Conservation (phyloP, 2,329 filamentous ascomycete species). For the Epichloe elymi region DNA sequence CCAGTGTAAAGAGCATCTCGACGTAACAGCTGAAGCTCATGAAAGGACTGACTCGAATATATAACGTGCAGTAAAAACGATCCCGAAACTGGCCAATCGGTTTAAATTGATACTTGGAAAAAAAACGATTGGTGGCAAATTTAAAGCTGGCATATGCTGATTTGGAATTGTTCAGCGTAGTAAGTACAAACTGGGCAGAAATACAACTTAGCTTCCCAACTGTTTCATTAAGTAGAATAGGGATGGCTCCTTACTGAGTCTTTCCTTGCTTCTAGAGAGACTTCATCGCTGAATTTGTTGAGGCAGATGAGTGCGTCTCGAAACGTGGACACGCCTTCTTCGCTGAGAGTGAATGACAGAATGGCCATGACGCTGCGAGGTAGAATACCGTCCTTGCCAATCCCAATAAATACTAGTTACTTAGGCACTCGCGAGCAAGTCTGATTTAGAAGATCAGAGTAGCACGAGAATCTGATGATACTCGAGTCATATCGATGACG, state of each 20-base stretch:
- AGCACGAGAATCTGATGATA: neutral
- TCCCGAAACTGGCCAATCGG: constrained; percentile 36
- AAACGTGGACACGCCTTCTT: constrained; percentile 56
- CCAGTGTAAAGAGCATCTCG: neutral
- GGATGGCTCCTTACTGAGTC: constrained; percentile 41
- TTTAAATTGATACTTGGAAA: constrained; percentile 57
- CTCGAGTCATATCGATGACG: neutral
- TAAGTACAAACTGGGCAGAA: constrained; percentile 49
- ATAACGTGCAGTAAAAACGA: constrained; percentile 62
- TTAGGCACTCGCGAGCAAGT: neutral
- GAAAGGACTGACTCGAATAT: constrained; percentile 44
- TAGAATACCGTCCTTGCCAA: neutral
- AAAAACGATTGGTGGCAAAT: constrained; percentile 55
- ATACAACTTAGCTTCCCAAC: neutral
- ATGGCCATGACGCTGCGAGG: constrained; percentile 34
- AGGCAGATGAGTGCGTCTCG: constrained; percentile 64
- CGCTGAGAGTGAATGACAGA: constrained; percentile 61
- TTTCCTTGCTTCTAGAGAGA: constrained; percentile 58
- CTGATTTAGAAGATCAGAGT: neutral
- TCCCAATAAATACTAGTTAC: neutral
- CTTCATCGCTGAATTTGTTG: constrained; percentile 67
- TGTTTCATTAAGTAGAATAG: neutral
- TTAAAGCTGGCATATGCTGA: constrained; percentile 65
- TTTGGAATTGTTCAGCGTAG: constrained; percentile 66
- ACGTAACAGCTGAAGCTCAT: too few species aligned